Conservation (phyloP, 2,329 filamentous ascomycete species). For the Aspergillus thermomutatus region DNA sequence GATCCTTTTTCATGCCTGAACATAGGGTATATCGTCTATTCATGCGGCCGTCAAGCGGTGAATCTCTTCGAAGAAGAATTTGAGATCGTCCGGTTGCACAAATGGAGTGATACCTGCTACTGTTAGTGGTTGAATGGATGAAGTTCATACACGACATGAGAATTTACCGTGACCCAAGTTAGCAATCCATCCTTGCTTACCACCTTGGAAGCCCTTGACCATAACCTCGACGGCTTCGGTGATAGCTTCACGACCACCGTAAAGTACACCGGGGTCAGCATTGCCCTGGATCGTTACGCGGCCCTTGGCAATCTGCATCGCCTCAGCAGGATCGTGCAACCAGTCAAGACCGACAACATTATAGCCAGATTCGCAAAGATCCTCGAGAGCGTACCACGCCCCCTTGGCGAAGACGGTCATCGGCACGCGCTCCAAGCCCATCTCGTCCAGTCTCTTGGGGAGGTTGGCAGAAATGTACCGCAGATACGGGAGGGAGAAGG, state of each 20-base stretch:
- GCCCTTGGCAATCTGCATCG: conserved; percentile 73
- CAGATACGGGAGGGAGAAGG: conserved; percentile 84
- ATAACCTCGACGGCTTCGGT: conserved; percentile 79
- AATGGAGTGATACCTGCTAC: conserved; percentile 80
- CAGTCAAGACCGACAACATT: conserved; percentile 93
- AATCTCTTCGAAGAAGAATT: conserved; percentile 90
- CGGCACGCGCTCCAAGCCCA: conserved; percentile 76
- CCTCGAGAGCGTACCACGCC: conserved; percentile 90
- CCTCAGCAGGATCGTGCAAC: conserved; percentile 84
- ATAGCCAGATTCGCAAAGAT: conserved; percentile 83
- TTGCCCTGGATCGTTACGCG: conserved; percentile 89
- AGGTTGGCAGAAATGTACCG: conserved; percentile 78
- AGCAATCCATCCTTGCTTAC: conserved; percentile 91
- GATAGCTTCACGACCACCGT: conserved; percentile 78
- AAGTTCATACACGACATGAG: neutral
- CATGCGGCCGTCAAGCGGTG: conserved; percentile 55
- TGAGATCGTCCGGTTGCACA: conserved; percentile 89
- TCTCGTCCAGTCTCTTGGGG: conserved; percentile 67
- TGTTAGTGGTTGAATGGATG: conserved; percentile 12
- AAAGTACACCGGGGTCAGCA: conserved; percentile 88
- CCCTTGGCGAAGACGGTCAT: conserved; percentile 99
- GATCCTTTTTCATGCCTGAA: neutral
- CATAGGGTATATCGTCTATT: conserved; percentile 1
- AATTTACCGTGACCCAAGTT: conserved; percentile 88
- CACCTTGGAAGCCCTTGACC: conserved; percentile 78